phyloP scores from a whole-genome alignment of 129 eudicot species.

The Ambrosia artemisiifolia region DNA sequence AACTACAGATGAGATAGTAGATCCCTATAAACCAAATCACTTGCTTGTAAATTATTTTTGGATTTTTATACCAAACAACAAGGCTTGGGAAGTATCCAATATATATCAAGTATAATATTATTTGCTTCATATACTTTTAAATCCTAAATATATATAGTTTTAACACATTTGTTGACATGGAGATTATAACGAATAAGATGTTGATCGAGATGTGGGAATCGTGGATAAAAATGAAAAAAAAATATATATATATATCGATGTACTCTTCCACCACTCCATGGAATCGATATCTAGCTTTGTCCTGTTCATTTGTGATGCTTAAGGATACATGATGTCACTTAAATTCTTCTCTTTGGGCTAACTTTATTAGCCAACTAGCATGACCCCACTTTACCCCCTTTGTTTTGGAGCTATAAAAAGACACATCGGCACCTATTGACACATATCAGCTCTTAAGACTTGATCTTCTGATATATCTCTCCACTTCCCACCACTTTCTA shows the following conservation, averaged over 20 bases:
- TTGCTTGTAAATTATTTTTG: conserved; percentile 6
- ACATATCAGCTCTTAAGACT: conserved; percentile 24
- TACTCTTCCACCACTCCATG: conserved; percentile 29
- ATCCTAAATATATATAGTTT: conserved; percentile 8
- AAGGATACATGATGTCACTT: conserved; percentile 39
- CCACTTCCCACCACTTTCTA: conserved; percentile 1
- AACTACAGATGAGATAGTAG: conserved; percentile 17
- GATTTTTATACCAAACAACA: background rate
- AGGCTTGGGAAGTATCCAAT: background rate
- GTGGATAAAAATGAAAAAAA: background rate
- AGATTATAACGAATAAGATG: conserved; percentile 14
- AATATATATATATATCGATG: conserved; percentile 18
- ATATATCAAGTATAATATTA: background rate
- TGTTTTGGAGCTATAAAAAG: conserved; percentile 51
- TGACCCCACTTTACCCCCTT: conserved; percentile 37
- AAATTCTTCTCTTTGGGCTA: conserved; percentile 28
- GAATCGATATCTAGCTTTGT: conserved; percentile 1
- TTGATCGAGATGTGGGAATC: conserved; percentile 13
- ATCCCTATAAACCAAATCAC: conserved; percentile 25
- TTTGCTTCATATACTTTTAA: background rate
- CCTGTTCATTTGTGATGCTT: conserved; percentile 45
- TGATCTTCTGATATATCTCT: conserved; percentile 8
- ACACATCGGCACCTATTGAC: conserved; percentile 35
- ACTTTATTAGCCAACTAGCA: conserved; percentile 52
- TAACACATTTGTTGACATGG: conserved; percentile 3